Evolutionary conservation across 2,329 filamentous ascomycete species (phyloP).

Genomic region (Verticillium zaregamsianum): DNA sequence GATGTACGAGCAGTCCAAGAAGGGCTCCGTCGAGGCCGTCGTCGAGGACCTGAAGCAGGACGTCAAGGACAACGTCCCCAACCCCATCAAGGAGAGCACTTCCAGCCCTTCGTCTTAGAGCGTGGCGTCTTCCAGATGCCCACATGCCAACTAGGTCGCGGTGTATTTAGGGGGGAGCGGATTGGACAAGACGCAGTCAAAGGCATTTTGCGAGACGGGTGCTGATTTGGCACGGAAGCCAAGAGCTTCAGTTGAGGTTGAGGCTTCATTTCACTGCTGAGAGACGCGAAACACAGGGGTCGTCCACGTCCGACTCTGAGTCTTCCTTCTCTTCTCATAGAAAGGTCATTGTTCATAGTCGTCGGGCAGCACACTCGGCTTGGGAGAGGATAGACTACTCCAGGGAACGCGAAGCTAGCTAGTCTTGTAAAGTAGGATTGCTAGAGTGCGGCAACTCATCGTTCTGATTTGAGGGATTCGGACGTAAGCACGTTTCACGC

Average conservation of each 20-base stretch:
- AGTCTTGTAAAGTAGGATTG: not conserved
- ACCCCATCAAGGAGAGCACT: slow-evolving; percentile 3
- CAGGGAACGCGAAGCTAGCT: not conserved
- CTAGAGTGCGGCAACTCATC: not conserved
- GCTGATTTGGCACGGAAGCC: not conserved
- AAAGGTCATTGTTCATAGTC: not conserved
- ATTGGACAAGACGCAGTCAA: not conserved
- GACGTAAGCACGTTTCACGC: not conserved
- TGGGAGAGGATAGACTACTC: not conserved
- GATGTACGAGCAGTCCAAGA: slow-evolving; percentile 59
- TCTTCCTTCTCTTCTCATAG: not conserved
- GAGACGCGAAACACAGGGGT: too few relatives aligned
- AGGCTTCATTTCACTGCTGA: too few relatives aligned
- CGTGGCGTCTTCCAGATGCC: not conserved
- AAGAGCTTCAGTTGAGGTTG: not conserved
- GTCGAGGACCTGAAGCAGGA: slow-evolving; percentile 31
- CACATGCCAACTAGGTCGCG: not conserved
- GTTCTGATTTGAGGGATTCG: not conserved
- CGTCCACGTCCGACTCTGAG: not conserved
- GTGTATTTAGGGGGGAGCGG: not conserved
- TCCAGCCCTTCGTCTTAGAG: not conserved
- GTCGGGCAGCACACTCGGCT: not conserved
- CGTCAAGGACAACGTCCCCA: slow-evolving; percentile 16
- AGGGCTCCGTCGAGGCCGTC: slow-evolving; percentile 26
- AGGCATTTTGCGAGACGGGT: not conserved